Evolutionary conservation across 495 filamentous ascomycete species (phyloP), one percentile per base, ranked within the genome.

Genomic region (Cercophora scortea): DNA sequence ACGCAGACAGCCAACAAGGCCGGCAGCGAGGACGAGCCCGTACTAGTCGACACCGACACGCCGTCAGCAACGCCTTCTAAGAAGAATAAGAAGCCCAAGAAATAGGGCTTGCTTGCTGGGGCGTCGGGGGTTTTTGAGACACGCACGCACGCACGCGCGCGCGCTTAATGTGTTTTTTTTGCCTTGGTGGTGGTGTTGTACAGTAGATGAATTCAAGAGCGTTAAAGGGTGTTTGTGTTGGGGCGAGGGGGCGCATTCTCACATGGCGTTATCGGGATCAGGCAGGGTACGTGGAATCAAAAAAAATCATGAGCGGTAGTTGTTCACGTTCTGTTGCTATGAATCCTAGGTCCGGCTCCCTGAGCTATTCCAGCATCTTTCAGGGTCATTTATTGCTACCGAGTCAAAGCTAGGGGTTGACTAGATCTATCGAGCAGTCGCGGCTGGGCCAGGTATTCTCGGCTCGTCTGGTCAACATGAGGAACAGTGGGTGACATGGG

Each of bases 71-170:
- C 73, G 40, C 73, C 71, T 1, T 77, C 50, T 16, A 64, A 16
- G 13, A 87, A 83, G 76, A 90, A 89, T 76, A 86, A 86, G 74
- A 86, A 85, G 72, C 80, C 79, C 46, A 90, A 89, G 80, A 88
- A 91, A 76, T 87, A 73, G 73, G 38, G 15, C 12, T 41, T 16
- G 11, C 11, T 41, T 39, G 8, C 36, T 8, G n/a, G 15, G 12
- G 11, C 38, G 38, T 12, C 12, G 7, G 38, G 6, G n/a, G n/a
- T n/a, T n/a, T n/a, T 12, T 16, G 38, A 41, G 11, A 25, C 25
- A 5, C 25, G 25, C 25, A 25, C 25, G n/a, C n/a, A n/a, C n/a
- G n/a, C n/a, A n/a, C n/a, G n/a, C n/a, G n/a, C n/a, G n/a, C n/a
- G n/a, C n/a, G n/a, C n/a, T n/a, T n/a, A n/a, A n/a, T n/a, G n/a